A percentile compares a stretch with the other conserved stretches of the same genome.
phyloP scores from a whole-genome alignment of 768 basidiomycete genomes.

The Inosperma sp. region DNA sequence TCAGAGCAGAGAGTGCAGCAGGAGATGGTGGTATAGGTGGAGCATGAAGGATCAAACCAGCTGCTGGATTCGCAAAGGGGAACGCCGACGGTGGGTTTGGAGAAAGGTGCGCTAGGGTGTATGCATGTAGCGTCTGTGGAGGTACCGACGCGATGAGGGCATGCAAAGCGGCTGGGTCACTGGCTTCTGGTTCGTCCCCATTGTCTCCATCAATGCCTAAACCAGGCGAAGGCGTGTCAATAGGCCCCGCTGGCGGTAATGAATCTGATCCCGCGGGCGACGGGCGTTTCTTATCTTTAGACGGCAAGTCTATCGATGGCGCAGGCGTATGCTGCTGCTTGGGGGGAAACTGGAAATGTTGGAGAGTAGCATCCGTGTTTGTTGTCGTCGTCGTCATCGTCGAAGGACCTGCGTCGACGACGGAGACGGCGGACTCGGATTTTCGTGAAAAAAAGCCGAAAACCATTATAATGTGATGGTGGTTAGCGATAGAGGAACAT shows the following conservation, averaged over 20 bases:
- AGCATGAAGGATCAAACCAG: constrained; percentile 4
- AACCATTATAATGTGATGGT: constrained; percentile 27
- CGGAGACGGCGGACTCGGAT: constrained; percentile 8
- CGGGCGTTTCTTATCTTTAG: constrained; percentile 1
- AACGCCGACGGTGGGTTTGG: constrained; percentile 27
- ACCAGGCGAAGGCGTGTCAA: constrained; percentile 34
- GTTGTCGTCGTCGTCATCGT: constrained; percentile 6
- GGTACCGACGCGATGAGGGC: constrained; percentile 57
- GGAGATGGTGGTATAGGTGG: constrained; percentile 33
- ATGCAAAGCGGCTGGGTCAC: constrained; percentile 42
- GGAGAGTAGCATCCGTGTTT: constrained; percentile 15
- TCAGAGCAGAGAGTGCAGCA: constrained; percentile 42
- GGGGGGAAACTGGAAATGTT: constrained; percentile 8
- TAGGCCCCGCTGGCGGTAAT: constrained; percentile 29
- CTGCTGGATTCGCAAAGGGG: constrained; percentile 43
- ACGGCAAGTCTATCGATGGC: constrained; percentile 40
- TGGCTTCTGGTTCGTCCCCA: constrained; percentile 22
- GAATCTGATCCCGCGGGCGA: constrained; percentile 1
- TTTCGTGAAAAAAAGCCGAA: constrained; percentile 41
- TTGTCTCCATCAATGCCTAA: constrained; percentile 15
- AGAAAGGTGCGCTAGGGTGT: constrained; percentile 50
- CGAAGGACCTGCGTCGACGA: constrained; percentile 9
- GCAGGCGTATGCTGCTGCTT: constrained; percentile 51
- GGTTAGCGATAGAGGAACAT: constrained; percentile 4
- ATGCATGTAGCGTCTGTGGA: constrained; percentile 60